Evolutionary conservation across 2,329 filamentous ascomycete genomes (phyloP).

Genomic region (Tolypocladium guangdongense): DNA sequence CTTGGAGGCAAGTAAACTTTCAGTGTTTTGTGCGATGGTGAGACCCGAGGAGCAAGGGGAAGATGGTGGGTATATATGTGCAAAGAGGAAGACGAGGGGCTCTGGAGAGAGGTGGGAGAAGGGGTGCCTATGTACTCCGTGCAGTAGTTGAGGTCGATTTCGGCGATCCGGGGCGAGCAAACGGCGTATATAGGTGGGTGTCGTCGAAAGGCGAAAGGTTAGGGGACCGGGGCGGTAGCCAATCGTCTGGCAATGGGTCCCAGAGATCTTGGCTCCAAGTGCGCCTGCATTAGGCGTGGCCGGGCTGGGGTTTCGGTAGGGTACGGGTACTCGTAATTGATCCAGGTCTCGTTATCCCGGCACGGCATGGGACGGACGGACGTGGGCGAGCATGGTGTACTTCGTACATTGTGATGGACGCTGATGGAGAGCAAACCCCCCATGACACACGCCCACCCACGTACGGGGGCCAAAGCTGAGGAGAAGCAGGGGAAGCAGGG

Average conservation of each 20-base stretch:
- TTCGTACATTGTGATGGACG: conserved; percentile 1
- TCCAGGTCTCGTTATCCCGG: conserved; percentile 15
- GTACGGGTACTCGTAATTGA: too few species aligned
- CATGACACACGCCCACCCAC: not conserved
- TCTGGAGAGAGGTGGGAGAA: conserved; percentile 7
- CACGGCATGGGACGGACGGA: not conserved
- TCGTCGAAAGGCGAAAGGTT: conserved; percentile 6
- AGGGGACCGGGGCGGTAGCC: conserved; percentile 19
- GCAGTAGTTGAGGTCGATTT: conserved; percentile 3
- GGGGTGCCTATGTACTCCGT: conserved; percentile 8
- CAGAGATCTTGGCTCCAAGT: conserved; percentile 16
- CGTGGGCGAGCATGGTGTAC: not conserved
- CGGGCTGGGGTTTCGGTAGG: conserved; percentile 3
- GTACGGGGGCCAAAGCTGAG: not conserved
- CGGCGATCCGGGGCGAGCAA: not conserved
- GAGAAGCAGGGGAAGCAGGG: not conserved
- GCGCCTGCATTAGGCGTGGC: conserved; percentile 9
- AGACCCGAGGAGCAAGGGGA: conserved; percentile 5
- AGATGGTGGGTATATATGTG: conserved; percentile 8
- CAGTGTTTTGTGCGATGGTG: conserved; percentile 4
- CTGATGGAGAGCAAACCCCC: not conserved
- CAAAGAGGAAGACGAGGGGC: conserved; percentile 8
- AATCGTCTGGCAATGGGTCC: conserved; percentile 18
- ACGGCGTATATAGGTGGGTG: not conserved
- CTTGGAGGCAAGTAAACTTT: not conserved